Evolutionary conservation across 23 red algal genomes (phyloP).

Genomic region (Rhodosorus marinus): DNA sequence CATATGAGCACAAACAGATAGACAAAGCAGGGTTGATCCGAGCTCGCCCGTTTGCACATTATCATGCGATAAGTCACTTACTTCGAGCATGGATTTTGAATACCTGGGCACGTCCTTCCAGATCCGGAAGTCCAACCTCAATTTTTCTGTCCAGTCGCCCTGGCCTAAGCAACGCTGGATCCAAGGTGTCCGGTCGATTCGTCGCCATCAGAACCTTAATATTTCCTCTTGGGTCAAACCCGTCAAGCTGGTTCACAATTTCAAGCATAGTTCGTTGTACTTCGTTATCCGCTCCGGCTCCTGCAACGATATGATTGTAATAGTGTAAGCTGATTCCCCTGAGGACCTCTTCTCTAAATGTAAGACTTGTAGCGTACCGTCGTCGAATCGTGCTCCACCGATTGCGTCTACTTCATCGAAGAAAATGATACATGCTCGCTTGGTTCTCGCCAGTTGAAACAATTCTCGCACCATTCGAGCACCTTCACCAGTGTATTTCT

Average conservation of each 20-base stretch:
- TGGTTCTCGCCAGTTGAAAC: constrained; percentile 91
- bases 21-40: no score
- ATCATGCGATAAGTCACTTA: no score
- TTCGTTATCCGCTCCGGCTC: constrained; percentile 94
- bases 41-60: no score
- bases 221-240: constrained; percentile 94
- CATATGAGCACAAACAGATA: no score
- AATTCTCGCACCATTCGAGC: constrained; percentile 97
- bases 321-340: no score
- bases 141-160: constrained; percentile 98
- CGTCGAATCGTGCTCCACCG: constrained; percentile 95
- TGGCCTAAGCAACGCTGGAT: constrained; percentile 88
- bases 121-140: constrained; percentile 88
- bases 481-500: constrained; percentile 96
- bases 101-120: constrained; percentile 88
- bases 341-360: no score
- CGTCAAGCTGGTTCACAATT: constrained; percentile 98
- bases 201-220: constrained; percentile 99
- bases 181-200: constrained; percentile 92
- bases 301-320: no score
- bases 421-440: constrained; percentile 94
- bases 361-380: no score
- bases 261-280: constrained; percentile 99
- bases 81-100: constrained; percentile 94
- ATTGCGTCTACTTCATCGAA: constrained; percentile 99